Evolutionary conservation across 2,329 filamentous ascomycete species (phyloP), one percentile per base, ranked within the genome.

Genomic region (Talaromyces rugulosus): DNA sequence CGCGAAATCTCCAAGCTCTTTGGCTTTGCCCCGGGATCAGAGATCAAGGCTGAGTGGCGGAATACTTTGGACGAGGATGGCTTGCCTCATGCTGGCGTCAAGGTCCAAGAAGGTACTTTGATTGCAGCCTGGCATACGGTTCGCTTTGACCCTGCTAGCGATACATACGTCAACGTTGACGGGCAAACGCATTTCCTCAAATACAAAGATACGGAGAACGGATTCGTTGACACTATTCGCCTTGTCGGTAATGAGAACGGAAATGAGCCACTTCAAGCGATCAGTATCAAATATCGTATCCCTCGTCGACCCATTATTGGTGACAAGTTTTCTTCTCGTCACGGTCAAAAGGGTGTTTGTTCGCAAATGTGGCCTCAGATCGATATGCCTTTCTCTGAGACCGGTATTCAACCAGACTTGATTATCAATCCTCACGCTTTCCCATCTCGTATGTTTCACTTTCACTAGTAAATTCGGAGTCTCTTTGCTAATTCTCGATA

Each of bases 381-480:
- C 63, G 93, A 98, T 75, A 95, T 99, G 91, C 95, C 95, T 3
- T 99, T 98, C 78, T 92, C 91, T 2, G 95, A 99, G 79, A 91
- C 90, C 5, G 95, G 95, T 59, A 98, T 99, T 64, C 93, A 97
- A 72, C 95, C 95, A 9, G 95, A 99, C 77, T 84, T 96, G 70
- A 99, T 99, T 78, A 99, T 99, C 83, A 99, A 99, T 80, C 95
- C 95, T 47, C 95, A 99, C 83, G 95, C 95, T 72, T 99, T 99
- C 84, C 95, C 95, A 7, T 98, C 94, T 53, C 93, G 95, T 78
- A 70, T 69, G 74, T 67, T 7, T 1, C 18, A 4, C 11, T n/a
- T 33, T 16, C 12, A 50, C 12, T 1, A 1, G 14, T 5, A 9
- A 52, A 11, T 27, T 47, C 11, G 4, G 44, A 47, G 8, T 11